phyloP scores from a whole-genome alignment of 192 early-diverging fungal genomes.

The Cetraspora pellucida region DNA sequence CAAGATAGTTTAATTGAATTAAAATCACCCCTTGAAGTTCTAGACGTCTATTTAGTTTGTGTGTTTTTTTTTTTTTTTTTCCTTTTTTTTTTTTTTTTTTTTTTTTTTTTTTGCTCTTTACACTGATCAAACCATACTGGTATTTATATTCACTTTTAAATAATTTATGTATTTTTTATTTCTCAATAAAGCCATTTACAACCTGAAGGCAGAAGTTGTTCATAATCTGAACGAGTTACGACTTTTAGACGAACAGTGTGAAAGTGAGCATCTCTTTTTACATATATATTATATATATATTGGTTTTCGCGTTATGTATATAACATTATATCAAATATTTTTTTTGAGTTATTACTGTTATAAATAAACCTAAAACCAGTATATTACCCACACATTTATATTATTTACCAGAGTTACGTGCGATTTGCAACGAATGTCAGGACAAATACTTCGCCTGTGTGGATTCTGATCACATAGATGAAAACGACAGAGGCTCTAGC shows the following conservation, averaged over 20 bases:
- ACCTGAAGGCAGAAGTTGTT: slow-evolving; percentile 9
- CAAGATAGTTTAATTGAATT: neutral
- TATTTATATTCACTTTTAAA: neutral
- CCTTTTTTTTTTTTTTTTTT: neutral
- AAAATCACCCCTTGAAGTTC: slow-evolving; percentile 14
- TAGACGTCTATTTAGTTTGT: slow-evolving; percentile 17
- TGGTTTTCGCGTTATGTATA: neutral
- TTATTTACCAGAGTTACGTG: neutral
- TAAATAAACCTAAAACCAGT: no score
- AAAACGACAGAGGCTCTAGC: neutral
- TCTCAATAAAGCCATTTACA: slow-evolving; percentile 23
- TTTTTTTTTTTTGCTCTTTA: neutral
- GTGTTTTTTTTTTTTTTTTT: neutral
- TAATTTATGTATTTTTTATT: neutral
- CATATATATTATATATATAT: no score
- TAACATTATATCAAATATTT: no score
- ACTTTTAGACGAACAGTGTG: slow-evolving; percentile 10
- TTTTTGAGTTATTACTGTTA: no score
- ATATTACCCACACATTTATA: no score
- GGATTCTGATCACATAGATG: slow-evolving; percentile 19
- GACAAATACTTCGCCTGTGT: neutral
- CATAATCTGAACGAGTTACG: neutral
- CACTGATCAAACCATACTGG: neutral
- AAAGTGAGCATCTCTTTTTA: neutral
- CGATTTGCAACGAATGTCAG: slow-evolving; percentile 16